Evolutionary conservation across 306 rosid species (phyloP).

Genomic region (Begonia fuchsioides): DNA sequence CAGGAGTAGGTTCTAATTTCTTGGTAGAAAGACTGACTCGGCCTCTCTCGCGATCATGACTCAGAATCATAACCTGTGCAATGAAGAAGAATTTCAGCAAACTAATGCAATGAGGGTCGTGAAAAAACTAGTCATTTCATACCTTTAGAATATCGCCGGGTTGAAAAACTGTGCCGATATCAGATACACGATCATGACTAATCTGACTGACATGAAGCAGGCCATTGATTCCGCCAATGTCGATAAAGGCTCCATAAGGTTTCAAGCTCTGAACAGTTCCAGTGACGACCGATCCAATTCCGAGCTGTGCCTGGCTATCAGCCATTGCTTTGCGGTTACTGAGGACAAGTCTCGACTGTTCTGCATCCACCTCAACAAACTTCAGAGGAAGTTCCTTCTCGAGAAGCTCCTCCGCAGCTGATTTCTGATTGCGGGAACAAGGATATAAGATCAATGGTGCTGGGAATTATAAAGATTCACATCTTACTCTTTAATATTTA

Average conservation of each 20-base stretch:
- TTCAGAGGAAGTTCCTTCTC: constrained; percentile 78
- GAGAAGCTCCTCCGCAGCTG: constrained; percentile 75
- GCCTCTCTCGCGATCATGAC: constrained; percentile 90
- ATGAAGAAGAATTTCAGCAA: constrained; percentile 11
- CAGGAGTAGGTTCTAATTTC: constrained; percentile 95
- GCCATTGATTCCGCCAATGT: constrained; percentile 95
- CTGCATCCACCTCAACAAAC: constrained; percentile 96
- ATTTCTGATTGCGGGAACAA: constrained; percentile 28
- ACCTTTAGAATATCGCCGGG: constrained; percentile 96
- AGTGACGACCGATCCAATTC: constrained; percentile 91
- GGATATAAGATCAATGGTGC: not conserved
- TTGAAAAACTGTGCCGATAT: constrained; percentile 79
- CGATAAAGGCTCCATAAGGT: constrained; percentile 93
- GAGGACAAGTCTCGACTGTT: constrained; percentile 76
- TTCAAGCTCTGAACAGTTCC: constrained; percentile 92
- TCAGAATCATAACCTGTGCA: constrained; percentile 85
- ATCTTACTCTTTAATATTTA: no score
- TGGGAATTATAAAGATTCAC: not conserved
- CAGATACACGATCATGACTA: constrained; percentile 89
- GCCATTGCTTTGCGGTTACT: constrained; percentile 98
- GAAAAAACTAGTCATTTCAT: constrained; percentile 11
- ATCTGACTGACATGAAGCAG: constrained; percentile 99
- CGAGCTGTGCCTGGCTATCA: constrained; percentile 86
- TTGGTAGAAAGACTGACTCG: constrained; percentile 92
- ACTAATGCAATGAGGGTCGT: constrained; percentile 4